Percentiles rank a stretch among this genome's conserved stretches.
phyloP scores from a whole-genome alignment of 306 rosid genomes.

The Corylus avellana region DNA sequence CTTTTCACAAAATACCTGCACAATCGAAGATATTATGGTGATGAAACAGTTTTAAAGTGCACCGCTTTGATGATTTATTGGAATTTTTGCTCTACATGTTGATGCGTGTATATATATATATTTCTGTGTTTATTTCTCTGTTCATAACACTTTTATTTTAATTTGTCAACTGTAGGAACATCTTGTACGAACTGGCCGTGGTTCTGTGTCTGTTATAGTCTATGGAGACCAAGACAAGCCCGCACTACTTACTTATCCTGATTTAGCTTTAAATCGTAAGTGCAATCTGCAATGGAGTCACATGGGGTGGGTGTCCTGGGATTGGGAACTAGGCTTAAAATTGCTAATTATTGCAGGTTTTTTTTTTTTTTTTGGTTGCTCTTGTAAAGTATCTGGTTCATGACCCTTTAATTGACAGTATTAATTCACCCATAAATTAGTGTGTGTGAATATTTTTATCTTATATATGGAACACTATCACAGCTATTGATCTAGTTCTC shows the following conservation, averaged over 20 bases:
- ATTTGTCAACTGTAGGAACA: conserved; percentile 58
- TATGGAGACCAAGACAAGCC: conserved; percentile 90
- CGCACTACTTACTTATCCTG: conserved; percentile 84
- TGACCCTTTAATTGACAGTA: conserved; percentile 4
- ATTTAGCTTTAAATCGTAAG: conserved; percentile 86
- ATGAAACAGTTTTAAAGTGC: conserved; percentile 6
- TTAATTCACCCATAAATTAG: background rate
- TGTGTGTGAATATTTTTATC: background rate
- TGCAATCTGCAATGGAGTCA: conserved; percentile 15
- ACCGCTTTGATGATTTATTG: conserved; percentile 8
- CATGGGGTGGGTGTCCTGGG: background rate
- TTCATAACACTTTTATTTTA: background rate
- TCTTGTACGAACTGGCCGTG: conserved; percentile 72
- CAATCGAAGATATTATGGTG: conserved; percentile 5
- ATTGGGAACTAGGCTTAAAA: background rate
- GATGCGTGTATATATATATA: background rate
- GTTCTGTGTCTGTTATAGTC: conserved; percentile 81
- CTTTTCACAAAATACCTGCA: background rate
- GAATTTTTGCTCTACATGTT: conserved; percentile 5
- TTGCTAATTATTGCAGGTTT: too few relatives aligned
- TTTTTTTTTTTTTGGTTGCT: background rate
- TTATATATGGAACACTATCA: background rate
- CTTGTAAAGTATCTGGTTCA: conserved; percentile 3
- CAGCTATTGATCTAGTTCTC: conserved; percentile 5
- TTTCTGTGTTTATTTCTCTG: background rate